These are phyloP conservation scores for Venturia aucupariae DNA, from an alignment of 2,329 filamentous ascomycete genomes.

Conservation along the genomic window DNA sequence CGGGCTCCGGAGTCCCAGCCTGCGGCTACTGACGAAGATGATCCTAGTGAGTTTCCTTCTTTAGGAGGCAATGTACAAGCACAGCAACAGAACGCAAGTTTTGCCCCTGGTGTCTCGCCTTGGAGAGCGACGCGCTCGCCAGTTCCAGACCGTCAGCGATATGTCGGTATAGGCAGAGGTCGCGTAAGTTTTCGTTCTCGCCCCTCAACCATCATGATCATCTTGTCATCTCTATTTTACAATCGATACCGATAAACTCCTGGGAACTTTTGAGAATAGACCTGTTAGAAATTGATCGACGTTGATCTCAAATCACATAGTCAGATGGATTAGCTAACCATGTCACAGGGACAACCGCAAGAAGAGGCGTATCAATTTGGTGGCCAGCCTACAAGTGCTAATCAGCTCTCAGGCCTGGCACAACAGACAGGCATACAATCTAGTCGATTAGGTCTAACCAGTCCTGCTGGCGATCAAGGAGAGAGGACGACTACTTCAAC, in stretches of 20 bases:
- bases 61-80: slow-evolving; percentile 49
- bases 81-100: slow-evolving; percentile 30
- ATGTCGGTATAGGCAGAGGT: background rate
- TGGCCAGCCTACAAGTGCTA: slow-evolving; percentile 44
- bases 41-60: slow-evolving; percentile 50
- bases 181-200: background rate
- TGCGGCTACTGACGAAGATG: background rate
- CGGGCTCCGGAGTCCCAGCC: too few species aligned
- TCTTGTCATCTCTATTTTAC: too few species aligned
- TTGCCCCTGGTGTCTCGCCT: background rate
- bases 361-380: slow-evolving; percentile 45
- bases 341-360: slow-evolving; percentile 25
- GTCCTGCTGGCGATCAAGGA: slow-evolving; percentile 34
- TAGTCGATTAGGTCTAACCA: slow-evolving; percentile 40
- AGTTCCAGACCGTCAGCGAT: slow-evolving; percentile 40
- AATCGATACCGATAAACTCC: too few species aligned
- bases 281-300: too few species aligned
- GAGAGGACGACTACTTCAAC: slow-evolving; percentile 32
- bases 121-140: slow-evolving; percentile 32
- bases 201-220: too few species aligned
- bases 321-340: too few species aligned
- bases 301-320: too few species aligned
- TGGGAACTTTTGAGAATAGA: too few species aligned
- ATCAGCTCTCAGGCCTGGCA: slow-evolving; percentile 33
- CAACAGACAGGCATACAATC: slow-evolving; percentile 44